Evolutionary conservation across 495 filamentous ascomycete species (phyloP).

Genomic region (Cryomyces antarcticus): DNA sequence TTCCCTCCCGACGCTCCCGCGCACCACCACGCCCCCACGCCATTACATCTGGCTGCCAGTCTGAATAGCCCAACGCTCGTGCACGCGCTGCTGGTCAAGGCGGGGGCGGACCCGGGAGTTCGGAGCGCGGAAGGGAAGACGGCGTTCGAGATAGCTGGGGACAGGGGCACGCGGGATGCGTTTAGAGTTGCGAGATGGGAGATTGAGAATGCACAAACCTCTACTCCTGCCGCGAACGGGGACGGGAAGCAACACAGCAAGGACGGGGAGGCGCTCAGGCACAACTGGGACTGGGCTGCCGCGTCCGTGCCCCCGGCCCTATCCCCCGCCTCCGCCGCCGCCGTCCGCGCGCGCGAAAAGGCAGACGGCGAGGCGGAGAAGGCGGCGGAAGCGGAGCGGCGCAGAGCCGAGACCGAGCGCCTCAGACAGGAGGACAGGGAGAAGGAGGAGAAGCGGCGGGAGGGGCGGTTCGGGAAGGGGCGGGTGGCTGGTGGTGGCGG

Average conservation of each 20-base stretch:
- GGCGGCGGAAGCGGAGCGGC: conserved; percentile 34
- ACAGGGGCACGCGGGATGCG: conserved; percentile 70
- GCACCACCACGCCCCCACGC: conserved; percentile 69
- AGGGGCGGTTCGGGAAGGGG: conserved; percentile 40
- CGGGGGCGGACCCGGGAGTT: conserved; percentile 49
- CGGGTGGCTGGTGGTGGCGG: conserved; percentile 15
- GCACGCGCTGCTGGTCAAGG: conserved; percentile 54
- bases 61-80: conserved; percentile 56
- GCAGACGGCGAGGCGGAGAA: conserved; percentile 23
- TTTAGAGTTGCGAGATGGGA: conserved; percentile 75
- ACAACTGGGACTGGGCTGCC: conserved; percentile 54
- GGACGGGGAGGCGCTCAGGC: too few species aligned
- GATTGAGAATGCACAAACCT: conserved; percentile 38
- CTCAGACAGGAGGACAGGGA: conserved; percentile 17
- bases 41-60: conserved; percentile 69
- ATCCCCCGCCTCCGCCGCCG: conserved; percentile 44
- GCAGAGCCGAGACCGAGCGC: conserved; percentile 22
- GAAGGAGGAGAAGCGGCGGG: conserved; percentile 33
- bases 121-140: conserved; percentile 47
- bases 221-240: too few species aligned
- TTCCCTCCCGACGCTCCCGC: conserved; percentile 42
- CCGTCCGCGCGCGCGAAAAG: conserved; percentile 41
- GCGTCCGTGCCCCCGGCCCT: conserved; percentile 52
- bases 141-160: conserved; percentile 70
- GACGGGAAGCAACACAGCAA: too few species aligned